phyloP scores from a whole-genome alignment of 257 asterid genomes.

The Ophiorrhiza pumila region DNA sequence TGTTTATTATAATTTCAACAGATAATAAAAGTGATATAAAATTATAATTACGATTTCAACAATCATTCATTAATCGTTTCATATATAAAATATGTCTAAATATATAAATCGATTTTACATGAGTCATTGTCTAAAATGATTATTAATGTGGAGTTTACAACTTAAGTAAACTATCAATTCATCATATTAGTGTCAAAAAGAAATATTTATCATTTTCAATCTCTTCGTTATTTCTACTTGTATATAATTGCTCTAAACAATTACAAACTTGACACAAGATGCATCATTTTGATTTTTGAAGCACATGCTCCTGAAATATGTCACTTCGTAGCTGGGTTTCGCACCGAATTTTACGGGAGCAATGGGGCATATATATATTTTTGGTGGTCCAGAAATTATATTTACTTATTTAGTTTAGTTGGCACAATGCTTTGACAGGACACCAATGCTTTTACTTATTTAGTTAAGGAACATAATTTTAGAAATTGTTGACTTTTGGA shows the following conservation, averaged over 20 bases:
- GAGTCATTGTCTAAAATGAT: too few species aligned
- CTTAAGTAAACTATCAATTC: too few species aligned
- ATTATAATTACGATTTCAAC: too few species aligned
- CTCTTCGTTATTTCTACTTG: not conserved
- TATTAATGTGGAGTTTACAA: too few species aligned
- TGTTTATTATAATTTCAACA: too few species aligned
- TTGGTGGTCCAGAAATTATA: not conserved
- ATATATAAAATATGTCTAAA: too few species aligned
- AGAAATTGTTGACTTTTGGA: not conserved
- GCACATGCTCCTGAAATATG: conserved; percentile 3
- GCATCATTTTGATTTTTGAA: not conserved
- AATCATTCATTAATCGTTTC: too few species aligned
- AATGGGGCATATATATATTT: not conserved
- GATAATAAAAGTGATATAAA: too few species aligned
- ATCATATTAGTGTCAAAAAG: too few species aligned
- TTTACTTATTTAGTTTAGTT: not conserved
- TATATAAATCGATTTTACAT: too few species aligned
- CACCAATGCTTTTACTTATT: not conserved
- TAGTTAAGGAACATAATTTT: not conserved
- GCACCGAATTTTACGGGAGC: conserved; percentile 1
- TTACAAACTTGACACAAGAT: not conserved
- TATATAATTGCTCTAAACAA: not conserved
- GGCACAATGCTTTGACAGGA: not conserved
- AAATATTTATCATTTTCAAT: too few species aligned
- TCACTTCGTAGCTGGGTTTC: not conserved